Conservation (phyloP, 2,329 filamentous ascomycete genomes). For the Ceratocystis eucalypticola region DNA sequence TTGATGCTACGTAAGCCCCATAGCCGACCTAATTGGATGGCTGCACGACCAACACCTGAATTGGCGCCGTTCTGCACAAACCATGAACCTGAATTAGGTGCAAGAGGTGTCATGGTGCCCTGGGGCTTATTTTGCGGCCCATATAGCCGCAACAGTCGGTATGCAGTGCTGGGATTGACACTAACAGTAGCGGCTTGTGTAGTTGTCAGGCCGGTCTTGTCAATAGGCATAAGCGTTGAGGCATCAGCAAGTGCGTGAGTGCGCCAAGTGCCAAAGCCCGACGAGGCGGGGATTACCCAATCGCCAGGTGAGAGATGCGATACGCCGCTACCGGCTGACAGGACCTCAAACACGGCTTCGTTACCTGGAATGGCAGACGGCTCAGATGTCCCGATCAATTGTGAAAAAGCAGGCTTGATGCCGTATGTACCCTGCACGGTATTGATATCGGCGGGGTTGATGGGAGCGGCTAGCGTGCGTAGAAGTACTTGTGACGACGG, state of each 20-base stretch:
- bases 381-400: slow-evolving; percentile 58
- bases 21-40: slow-evolving; percentile 70
- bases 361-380: slow-evolving; percentile 75
- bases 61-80: slow-evolving; percentile 97
- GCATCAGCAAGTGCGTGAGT: slow-evolving; percentile 65
- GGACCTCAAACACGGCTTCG: slow-evolving; percentile 87
- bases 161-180: slow-evolving; percentile 90
- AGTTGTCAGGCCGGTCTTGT: slow-evolving; percentile 55
- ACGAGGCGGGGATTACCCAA: slow-evolving; percentile 80
- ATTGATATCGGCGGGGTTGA: slow-evolving; percentile 97
- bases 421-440: slow-evolving; percentile 96
- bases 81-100: slow-evolving; percentile 56
- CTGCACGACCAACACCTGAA: slow-evolving; percentile 77
- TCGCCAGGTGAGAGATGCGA: slow-evolving; percentile 55
- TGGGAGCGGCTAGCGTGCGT: slow-evolving; percentile 75
- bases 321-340: slow-evolving; percentile 48
- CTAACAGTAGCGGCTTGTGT: slow-evolving; percentile 75
- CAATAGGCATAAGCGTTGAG: slow-evolving; percentile 51
- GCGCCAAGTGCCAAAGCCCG: slow-evolving; percentile 85
- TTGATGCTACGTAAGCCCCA: slow-evolving; percentile 92
- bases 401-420: slow-evolving; percentile 63
- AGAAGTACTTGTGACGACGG: slow-evolving; percentile 55
- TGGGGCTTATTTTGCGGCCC: slow-evolving; percentile 32
- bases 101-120: slow-evolving; percentile 32
- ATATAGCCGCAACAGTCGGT: slow-evolving; percentile 81